A percentile compares a stretch with the other conserved stretches of the same genome.
These are phyloP conservation scores for Teratosphaeria viscida DNA, from an alignment of 2,329 filamentous ascomycete species.

Conservation along the genomic window DNA sequence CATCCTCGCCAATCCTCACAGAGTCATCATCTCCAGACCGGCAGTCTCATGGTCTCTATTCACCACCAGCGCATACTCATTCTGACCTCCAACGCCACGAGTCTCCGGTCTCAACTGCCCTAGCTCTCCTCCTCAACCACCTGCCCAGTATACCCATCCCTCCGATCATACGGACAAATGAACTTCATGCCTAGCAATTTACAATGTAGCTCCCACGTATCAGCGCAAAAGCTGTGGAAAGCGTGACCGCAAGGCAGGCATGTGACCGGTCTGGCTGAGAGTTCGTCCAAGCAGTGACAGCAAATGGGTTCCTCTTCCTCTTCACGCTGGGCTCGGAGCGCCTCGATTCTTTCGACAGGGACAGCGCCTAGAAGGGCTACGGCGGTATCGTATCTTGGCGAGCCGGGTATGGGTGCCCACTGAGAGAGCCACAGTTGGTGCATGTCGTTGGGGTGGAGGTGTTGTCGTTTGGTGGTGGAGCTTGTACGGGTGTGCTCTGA, in stretches of 20 bases:
- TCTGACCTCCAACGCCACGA: background rate
- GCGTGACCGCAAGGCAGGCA: background rate
- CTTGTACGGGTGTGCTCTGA: background rate
- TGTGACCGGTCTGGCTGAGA: background rate
- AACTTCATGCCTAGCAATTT: background rate
- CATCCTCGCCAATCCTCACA: no score
- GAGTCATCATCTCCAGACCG: no score
- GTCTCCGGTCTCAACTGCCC: background rate
- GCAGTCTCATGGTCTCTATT: no score
- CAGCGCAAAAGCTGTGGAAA: background rate
- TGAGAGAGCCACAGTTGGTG: background rate
- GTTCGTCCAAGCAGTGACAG: background rate
- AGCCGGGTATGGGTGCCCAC: background rate
- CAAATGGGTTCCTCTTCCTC: background rate
- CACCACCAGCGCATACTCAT: no score
- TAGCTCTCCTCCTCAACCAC: background rate
- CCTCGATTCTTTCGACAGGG: background rate
- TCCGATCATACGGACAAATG: background rate
- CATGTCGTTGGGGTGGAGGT: background rate
- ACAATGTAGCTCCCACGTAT: background rate
- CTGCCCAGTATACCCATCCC: background rate
- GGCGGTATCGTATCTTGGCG: background rate
- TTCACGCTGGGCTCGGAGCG: background rate
- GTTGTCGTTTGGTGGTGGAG: background rate
- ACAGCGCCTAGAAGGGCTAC: background rate